Conservation (phyloP, 768 basidiomycete genomes). For the Macrolepiota fuliginosa region DNA sequence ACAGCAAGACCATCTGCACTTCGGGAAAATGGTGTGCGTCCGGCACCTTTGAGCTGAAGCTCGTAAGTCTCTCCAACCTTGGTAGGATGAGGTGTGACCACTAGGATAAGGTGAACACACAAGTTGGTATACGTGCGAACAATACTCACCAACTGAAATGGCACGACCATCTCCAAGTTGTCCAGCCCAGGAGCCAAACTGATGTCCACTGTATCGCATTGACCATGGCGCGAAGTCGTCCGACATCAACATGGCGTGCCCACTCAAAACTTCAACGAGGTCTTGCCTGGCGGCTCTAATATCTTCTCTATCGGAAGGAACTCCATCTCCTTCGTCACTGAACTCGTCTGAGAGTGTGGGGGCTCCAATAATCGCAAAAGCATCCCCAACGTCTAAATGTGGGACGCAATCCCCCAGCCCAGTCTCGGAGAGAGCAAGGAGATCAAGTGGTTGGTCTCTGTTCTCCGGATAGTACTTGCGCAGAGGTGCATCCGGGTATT, state of each 20-base stretch:
- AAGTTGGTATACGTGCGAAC: background rate
- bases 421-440: constrained; percentile 72
- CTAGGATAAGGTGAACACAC: constrained; percentile 34
- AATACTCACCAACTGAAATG: constrained; percentile 63
- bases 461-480: constrained; percentile 48
- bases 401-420: constrained; percentile 78
- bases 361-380: constrained; percentile 61
- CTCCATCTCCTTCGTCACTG: constrained; percentile 30
- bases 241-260: constrained; percentile 68
- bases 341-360: constrained; percentile 49
- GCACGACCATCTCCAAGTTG: constrained; percentile 96
- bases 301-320: constrained; percentile 28
- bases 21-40: constrained; percentile 91
- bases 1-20: constrained; percentile 95
- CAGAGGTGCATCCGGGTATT: constrained; percentile 30
- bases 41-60: constrained; percentile 92
- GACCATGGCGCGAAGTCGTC: constrained; percentile 77
- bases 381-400: constrained; percentile 84
- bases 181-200: constrained; percentile 88
- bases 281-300: constrained; percentile 56
- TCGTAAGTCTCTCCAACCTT: constrained; percentile 63
- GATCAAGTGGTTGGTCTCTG: constrained; percentile 50
- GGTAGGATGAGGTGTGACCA: constrained; percentile 72
- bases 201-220: constrained; percentile 87
- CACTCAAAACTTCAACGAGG: constrained; percentile 79